Conservation (phyloP, 1,139 yeast genomes). For the Saccharomyces pastorianus region DNA sequence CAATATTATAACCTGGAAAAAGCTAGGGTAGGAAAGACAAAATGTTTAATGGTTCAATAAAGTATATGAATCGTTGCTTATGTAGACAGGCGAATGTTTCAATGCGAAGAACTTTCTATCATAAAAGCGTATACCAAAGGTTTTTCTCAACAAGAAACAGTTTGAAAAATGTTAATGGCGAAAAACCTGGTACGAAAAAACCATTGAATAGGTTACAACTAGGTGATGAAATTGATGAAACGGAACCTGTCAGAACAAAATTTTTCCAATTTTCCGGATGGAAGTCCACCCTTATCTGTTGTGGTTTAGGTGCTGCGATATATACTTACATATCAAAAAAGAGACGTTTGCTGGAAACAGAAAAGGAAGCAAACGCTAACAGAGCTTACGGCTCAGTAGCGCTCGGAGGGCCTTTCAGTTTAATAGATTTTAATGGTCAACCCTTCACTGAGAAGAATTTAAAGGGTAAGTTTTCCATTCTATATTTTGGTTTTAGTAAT, state of each 20-base stretch:
- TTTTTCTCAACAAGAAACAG: background rate
- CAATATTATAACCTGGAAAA: background rate
- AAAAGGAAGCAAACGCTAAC: slow-evolving; percentile 73
- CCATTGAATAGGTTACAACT: background rate
- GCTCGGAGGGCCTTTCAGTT: slow-evolving; percentile 81
- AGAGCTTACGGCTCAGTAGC: slow-evolving; percentile 83
- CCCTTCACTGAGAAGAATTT: slow-evolving; percentile 69
- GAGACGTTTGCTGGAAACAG: slow-evolving; percentile 41
- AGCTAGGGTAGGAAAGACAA: background rate
- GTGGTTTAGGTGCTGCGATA: slow-evolving; percentile 2
- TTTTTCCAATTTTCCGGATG: slow-evolving; percentile 4
- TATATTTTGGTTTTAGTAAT: slow-evolving; percentile 92
- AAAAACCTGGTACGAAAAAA: background rate
- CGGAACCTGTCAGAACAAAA: background rate
- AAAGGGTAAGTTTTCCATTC: slow-evolving; percentile 64
- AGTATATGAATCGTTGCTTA: background rate
- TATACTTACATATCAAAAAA: slow-evolving; percentile 9
- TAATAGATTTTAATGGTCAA: slow-evolving; percentile 63
- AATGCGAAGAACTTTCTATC: background rate
- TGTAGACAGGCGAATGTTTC: background rate
- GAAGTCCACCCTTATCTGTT: slow-evolving; percentile 5
- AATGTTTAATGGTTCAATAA: background rate
- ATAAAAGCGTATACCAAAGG: background rate
- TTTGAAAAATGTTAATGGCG: background rate
- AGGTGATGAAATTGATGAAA: background rate